Evolutionary conservation across 1,284 basidiomycete genomes (phyloP), one percentile per base, ranked within the genome.

Genomic region (Mycena citricolor): DNA sequence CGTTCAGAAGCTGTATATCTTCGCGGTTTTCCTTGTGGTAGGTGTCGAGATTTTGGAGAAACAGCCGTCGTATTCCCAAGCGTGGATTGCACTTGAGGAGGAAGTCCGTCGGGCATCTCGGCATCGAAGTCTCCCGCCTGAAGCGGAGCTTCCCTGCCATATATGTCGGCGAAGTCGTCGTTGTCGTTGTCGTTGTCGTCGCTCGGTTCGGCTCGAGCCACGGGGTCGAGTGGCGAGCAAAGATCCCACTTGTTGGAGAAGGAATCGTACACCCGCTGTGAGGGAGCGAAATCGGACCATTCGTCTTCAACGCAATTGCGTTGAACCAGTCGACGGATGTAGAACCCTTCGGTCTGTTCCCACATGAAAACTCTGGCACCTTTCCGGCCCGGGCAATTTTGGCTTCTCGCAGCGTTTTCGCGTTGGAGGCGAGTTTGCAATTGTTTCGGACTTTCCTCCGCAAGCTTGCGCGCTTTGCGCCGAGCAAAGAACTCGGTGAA

Each of bases 201-300:
- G 14, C 43, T 37, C 5, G 40, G 32, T 23, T 38, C 40, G 11
- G 39, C 36, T 7, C 39, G 40, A 32, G 42, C 44, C n/a, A 12
- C 26, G 14, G 44, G 41, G 45, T 57, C 32, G 45, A 63, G 34
- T 26, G 47, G 47, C 14, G 33, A 46, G 39, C 53, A 55, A 14
- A 57, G 25, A 44, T 56, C 56, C 51, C 56, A 56, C 44, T 57
- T 37, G 43, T 55, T 36, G 14, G 28, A 33, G 41, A 56, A 55
- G 14, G 21, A 34, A 44, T 34, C 49, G 53, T 49, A 48, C 20
- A 47, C n/a, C 42, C 59, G 23, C 39, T 61, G 51, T 49, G 45
- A 16, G 34, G 56, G 30, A 29, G 44, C 28, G 36, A 47, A 56
- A 5, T 34, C 21, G 8, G 49, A 41, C 34, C 44, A 51, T 26